These are phyloP conservation scores for Mycena galericulata DNA, from an alignment of 768 basidiomycete genomes.

Conservation along the genomic window DNA sequence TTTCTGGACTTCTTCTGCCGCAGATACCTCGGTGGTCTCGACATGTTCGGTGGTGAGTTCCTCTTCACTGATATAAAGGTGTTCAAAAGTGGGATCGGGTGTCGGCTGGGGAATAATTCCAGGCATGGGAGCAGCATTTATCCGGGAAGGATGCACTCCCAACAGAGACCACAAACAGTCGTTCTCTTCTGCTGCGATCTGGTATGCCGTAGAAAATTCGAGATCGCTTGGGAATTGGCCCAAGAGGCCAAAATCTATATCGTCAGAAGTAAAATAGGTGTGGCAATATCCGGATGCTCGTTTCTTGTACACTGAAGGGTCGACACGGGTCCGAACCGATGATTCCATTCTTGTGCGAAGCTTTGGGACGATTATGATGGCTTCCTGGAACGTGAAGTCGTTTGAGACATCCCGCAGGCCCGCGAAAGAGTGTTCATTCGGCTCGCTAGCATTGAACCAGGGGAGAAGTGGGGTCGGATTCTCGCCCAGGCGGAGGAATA, in stretches of 20 bases:
- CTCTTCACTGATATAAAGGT: background rate
- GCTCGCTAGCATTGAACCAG: no score
- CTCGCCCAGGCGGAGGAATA: slow-evolving; percentile 21
- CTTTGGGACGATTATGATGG: no score
- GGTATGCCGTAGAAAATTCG: background rate
- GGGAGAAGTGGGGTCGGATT: no score
- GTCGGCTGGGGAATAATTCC: background rate
- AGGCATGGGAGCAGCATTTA: background rate
- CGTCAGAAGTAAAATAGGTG: background rate
- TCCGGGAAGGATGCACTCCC: background rate
- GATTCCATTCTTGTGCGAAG: no score
- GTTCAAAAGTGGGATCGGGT: background rate
- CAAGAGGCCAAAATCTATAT: background rate
- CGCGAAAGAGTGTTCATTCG: no score
- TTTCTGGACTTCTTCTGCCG: background rate
- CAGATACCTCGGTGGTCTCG: background rate
- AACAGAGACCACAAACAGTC: slow-evolving; percentile 10
- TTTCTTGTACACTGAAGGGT: no score
- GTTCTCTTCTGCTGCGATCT: slow-evolving; percentile 14
- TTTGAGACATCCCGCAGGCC: no score
- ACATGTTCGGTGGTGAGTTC: background rate
- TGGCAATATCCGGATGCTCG: no score
- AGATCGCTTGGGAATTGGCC: background rate
- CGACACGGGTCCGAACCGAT: no score
- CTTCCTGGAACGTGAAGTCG: no score